Evolutionary conservation across 2,329 filamentous ascomycete genomes (phyloP).

Genomic region (Emmonsiellopsis sp.): DNA sequence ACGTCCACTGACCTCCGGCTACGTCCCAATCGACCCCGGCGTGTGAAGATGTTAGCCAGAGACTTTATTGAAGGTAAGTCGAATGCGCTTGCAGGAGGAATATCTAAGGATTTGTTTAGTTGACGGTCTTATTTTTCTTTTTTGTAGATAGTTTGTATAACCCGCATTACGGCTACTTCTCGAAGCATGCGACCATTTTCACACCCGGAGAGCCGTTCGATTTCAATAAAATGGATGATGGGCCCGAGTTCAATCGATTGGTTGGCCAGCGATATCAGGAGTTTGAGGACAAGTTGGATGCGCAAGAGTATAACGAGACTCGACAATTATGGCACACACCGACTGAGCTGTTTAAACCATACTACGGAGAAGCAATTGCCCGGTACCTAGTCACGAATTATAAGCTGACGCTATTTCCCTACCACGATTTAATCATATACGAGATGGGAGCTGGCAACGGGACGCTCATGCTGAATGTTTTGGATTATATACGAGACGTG

Average conservation of each 20-base stretch:
- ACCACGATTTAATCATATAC: slow-evolving; percentile 95
- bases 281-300: slow-evolving; percentile 84
- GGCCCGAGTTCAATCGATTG: slow-evolving; percentile 69
- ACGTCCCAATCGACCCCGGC: slow-evolving; percentile 64
- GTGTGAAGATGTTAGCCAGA: slow-evolving; percentile 92
- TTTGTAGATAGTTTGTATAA: slow-evolving; percentile 80
- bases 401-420: slow-evolving; percentile 85
- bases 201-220: slow-evolving; percentile 83
- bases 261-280: slow-evolving; percentile 73
- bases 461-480: slow-evolving; percentile 94
- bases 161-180: slow-evolving; percentile 90
- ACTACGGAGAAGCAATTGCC: slow-evolving; percentile 96
- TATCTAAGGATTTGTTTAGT: neutral
- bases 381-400: slow-evolving; percentile 94
- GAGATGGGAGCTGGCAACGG: slow-evolving; percentile 97
- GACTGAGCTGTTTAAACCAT: slow-evolving; percentile 90
- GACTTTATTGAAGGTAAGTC: slow-evolving; percentile 87
- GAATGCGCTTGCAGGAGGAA: neutral
- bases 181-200: slow-evolving; percentile 94
- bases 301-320: slow-evolving; percentile 58
- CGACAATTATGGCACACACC: slow-evolving; percentile 97
- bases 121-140: slow-evolving; percentile 2
- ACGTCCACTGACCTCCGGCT: slow-evolving; percentile 68
- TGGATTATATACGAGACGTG: slow-evolving; percentile 85
- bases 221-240: slow-evolving; percentile 71